Conservation (phyloP, 345 rosid genomes). For the Litchi chinensis region DNA sequence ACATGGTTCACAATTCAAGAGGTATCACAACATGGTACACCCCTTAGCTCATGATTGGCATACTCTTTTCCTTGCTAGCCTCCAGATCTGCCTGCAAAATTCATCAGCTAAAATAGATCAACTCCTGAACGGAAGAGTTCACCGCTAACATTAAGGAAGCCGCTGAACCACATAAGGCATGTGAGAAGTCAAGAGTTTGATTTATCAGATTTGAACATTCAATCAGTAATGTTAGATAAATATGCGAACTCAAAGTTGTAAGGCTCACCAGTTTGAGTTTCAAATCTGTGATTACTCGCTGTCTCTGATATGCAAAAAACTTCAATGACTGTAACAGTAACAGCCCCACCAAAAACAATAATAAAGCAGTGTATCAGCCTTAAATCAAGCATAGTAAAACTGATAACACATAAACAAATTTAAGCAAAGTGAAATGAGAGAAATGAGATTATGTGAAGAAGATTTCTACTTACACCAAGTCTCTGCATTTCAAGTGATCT, state of each 20-base stretch:
- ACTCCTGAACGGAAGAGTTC: background rate
- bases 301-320: slow-evolving; percentile 66
- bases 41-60: background rate
- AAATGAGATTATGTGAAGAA: background rate
- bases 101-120: background rate
- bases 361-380: slow-evolving; percentile 8
- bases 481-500: slow-evolving; percentile 79
- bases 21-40: background rate
- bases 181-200: background rate
- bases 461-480: slow-evolving; percentile 61
- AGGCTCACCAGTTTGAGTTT: slow-evolving; percentile 51
- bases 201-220: background rate
- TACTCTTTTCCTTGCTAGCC: slow-evolving; percentile 1
- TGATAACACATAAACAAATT: background rate
- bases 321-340: slow-evolving; percentile 62
- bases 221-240: background rate
- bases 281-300: slow-evolving; percentile 47
- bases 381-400: background rate
- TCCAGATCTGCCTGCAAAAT: slow-evolving; percentile 38
- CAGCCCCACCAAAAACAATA: slow-evolving; percentile 13
- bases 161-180: background rate
- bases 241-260: slow-evolving; percentile 11
- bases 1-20: background rate
- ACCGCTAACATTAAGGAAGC: background rate
- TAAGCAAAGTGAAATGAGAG: background rate